Evolutionary conservation across 2,329 filamentous ascomycete genomes (phyloP).

Genomic region (Dothiorella sarmentorum): DNA sequence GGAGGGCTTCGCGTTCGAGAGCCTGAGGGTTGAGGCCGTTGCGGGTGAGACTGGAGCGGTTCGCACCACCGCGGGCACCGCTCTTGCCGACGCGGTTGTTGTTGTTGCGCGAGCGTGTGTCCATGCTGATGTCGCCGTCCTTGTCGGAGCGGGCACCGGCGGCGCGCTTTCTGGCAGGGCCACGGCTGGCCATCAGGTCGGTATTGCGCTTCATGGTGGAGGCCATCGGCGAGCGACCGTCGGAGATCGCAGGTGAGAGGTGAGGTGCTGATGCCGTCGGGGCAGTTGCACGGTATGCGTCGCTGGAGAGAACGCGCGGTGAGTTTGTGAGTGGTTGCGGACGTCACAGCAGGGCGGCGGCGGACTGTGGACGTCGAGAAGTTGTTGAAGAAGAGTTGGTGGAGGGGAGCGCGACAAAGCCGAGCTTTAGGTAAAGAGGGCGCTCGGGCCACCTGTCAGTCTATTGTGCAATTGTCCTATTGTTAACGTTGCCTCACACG

Average conservation of each 20-base stretch:
- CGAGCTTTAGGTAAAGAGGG: neutral
- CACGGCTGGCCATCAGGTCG: neutral
- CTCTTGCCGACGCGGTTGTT: slow-evolving; percentile 27
- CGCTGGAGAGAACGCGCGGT: neutral
- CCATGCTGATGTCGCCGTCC: slow-evolving; percentile 63
- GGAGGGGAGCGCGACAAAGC: slow-evolving; percentile 4
- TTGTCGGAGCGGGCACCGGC: slow-evolving; percentile 45
- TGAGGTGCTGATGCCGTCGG: neutral
- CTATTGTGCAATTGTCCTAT: neutral
- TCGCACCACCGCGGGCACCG: slow-evolving; percentile 17
- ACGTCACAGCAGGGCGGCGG: neutral
- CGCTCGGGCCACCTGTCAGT: neutral
- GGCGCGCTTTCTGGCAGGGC: neutral
- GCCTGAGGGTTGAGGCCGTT: slow-evolving; percentile 11
- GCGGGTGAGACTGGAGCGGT: neutral
- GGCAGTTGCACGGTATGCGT: neutral
- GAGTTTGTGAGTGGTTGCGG: too few species aligned
- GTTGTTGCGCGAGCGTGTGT: slow-evolving; percentile 37
- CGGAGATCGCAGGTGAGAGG: neutral
- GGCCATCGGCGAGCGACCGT: neutral
- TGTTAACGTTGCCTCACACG: neutral
- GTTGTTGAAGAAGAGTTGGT: neutral
- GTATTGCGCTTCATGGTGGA: slow-evolving; percentile 10
- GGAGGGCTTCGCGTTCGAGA: slow-evolving; percentile 27
- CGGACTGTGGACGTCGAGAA: neutral